Evolutionary conservation across 306 rosid species (phyloP).

Genomic region (Ammopiptanthus mongolicus): DNA sequence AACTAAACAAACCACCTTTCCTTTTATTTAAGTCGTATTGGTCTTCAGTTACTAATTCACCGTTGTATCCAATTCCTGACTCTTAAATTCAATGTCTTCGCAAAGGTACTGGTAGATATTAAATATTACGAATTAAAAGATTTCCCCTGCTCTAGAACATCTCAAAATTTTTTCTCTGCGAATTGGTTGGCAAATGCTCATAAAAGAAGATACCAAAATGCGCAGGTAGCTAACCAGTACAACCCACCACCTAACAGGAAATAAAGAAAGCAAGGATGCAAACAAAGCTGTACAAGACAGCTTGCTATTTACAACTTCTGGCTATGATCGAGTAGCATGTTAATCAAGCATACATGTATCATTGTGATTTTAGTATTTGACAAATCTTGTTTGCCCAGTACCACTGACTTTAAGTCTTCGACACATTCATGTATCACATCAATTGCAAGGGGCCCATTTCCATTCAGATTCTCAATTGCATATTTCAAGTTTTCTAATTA

Average conservation of each 20-base stretch:
- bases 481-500: neutral
- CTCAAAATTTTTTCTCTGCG: neutral
- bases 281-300: neutral
- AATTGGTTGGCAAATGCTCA: constrained; percentile 9
- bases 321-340: neutral
- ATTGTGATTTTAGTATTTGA: neutral
- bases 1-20: too few species aligned
- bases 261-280: neutral
- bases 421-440: neutral
- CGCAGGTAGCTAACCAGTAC: neutral
- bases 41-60: neutral
- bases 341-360: neutral
- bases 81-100: neutral
- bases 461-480: neutral
- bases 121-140: too few species aligned
- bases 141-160: neutral
- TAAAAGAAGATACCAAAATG: neutral
- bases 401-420: neutral
- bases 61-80: neutral
- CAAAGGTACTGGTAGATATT: neutral
- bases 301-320: neutral
- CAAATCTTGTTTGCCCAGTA: neutral
- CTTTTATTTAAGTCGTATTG: neutral
- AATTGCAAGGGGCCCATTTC: neutral
- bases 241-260: neutral